These are phyloP conservation scores for Lonicera japonica DNA, from an alignment of 129 eudicot genomes.

Conservation along the genomic window DNA sequence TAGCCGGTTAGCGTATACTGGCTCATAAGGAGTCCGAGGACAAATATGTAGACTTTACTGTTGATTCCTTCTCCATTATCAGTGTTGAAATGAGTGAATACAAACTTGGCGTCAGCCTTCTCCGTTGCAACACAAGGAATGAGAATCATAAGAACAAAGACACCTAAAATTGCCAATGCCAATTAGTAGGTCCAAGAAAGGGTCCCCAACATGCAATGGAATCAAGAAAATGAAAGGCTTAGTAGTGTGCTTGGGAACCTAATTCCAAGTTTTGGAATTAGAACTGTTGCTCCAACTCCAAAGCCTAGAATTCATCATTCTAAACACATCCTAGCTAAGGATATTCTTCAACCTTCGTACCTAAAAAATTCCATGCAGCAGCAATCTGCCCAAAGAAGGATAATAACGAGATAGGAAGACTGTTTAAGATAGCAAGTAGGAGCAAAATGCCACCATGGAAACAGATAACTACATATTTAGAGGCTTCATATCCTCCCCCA, in stretches of 20 bases:
- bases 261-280: not conserved
- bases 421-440: constrained; percentile 73
- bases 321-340: not conserved
- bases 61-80: constrained; percentile 69
- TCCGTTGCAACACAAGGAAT: constrained; percentile 73
- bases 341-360: constrained; percentile 19
- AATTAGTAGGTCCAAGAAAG: not conserved
- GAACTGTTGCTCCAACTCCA: too few species aligned
- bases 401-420: constrained; percentile 83
- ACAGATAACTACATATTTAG: constrained; percentile 71
- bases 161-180: constrained; percentile 36
- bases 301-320: too few species aligned
- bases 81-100: constrained; percentile 83
- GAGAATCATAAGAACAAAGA: constrained; percentile 87
- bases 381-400: constrained; percentile 90
- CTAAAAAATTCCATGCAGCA: constrained; percentile 80
- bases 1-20: constrained; percentile 96
- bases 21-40: constrained; percentile 91
- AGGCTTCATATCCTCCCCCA: constrained; percentile 81
- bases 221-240: not conserved
- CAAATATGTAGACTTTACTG: constrained; percentile 67
- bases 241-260: too few species aligned
- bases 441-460: constrained; percentile 78
- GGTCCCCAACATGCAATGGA: not conserved
- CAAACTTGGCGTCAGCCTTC: constrained; percentile 67